A percentile compares a stretch with the other conserved stretches of the same genome.
These are phyloP conservation scores for Chaetomiaceae sp. DNA, from an alignment of 2,329 filamentous ascomycete genomes.

Conservation along the genomic window DNA sequence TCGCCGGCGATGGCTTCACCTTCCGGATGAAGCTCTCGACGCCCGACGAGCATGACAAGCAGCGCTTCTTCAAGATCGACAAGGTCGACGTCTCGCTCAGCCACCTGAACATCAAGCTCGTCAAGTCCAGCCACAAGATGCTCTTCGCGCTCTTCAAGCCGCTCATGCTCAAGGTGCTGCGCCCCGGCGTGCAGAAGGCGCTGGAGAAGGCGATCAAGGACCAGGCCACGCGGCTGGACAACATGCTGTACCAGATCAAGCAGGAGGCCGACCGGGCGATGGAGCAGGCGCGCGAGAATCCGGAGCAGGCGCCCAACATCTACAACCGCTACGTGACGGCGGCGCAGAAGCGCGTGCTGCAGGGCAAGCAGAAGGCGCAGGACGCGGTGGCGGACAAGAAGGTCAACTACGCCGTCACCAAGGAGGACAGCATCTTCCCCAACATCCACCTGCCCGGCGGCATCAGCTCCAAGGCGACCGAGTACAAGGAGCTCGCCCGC, in stretches of 20 bases:
- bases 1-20: conserved; percentile 80
- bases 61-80: conserved; percentile 92
- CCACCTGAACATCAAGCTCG: conserved; percentile 79
- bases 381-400: conserved; percentile 56
- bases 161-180: conserved; percentile 73
- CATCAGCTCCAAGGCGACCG: conserved; percentile 87
- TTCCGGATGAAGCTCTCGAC: conserved; percentile 89
- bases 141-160: conserved; percentile 85
- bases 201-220: conserved; percentile 86
- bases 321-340: conserved; percentile 79
- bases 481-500: conserved; percentile 79
- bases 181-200: conserved; percentile 78
- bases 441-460: conserved; percentile 79
- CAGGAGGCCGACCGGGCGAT: conserved; percentile 70
- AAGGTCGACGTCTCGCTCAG: conserved; percentile 79
- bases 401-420: conserved; percentile 77
- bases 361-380: conserved; percentile 73
- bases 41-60: conserved; percentile 65
- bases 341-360: conserved; percentile 63
- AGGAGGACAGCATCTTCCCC: conserved; percentile 85
- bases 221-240: conserved; percentile 69
- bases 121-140: conserved; percentile 91
- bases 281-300: conserved; percentile 59
- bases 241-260: conserved; percentile 69
- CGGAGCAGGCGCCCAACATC: conserved; percentile 70